A percentile compares a stretch with the other conserved stretches of the same genome.
Conservation (phyloP, 306 rosid genomes). For the Corylus heterophylla region DNA sequence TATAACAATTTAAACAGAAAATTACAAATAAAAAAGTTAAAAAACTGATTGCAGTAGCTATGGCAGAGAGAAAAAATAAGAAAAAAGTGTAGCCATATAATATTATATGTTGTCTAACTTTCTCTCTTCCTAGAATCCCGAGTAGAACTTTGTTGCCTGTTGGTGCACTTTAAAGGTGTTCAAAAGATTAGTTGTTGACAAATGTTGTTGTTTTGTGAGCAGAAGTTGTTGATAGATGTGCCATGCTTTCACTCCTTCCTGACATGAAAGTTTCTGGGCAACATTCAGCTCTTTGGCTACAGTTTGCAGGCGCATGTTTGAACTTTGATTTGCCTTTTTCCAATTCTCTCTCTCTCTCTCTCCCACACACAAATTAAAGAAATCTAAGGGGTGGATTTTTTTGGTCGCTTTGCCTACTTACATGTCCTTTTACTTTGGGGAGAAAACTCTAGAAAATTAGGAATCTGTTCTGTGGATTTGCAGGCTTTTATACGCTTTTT, state of each 20-base stretch:
- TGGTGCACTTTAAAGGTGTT: conserved; percentile 9
- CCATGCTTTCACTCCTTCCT: conserved; percentile 28
- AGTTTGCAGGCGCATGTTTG: conserved; percentile 23
- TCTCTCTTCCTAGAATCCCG: not conserved
- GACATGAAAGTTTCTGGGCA: conserved; percentile 30
- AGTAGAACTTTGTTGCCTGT: not conserved
- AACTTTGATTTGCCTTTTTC: conserved; percentile 7
- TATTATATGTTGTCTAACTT: not conserved
- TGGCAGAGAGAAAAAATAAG: not conserved
- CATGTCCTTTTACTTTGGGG: conserved; percentile 19
- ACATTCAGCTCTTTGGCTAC: conserved; percentile 32
- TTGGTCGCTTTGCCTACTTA: not conserved
- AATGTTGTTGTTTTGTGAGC: too few species aligned
- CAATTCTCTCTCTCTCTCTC: not conserved
- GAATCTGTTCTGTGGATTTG: conserved; percentile 12
- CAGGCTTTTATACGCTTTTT: conserved; percentile 22
- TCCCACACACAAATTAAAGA: not conserved
- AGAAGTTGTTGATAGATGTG: conserved; percentile 27
- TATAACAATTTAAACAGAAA: too few species aligned
- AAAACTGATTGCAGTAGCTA: not conserved
- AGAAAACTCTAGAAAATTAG: not conserved
- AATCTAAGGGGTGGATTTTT: conserved; percentile 20
- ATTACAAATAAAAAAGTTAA: too few species aligned
- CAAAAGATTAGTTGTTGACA: conserved; percentile 12
- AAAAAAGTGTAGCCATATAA: too few species aligned